Conservation (phyloP, 768 basidiomycete genomes). For the Lactarius deliciosus region DNA sequence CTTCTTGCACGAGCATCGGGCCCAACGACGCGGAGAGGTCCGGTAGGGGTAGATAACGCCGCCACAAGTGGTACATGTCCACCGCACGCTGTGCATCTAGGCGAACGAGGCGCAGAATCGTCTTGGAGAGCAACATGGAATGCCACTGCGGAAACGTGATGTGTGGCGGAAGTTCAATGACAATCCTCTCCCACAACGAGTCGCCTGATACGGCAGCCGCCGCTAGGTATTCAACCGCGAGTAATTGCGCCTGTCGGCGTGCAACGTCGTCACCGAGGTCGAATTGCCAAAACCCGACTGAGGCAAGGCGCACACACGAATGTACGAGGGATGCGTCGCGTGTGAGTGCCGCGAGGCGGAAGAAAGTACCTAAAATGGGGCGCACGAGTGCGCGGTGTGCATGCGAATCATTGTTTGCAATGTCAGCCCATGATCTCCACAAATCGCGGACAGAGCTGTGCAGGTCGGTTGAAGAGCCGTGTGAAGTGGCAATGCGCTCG, state of each 20-base stretch:
- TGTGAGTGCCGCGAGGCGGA: constrained; percentile 45
- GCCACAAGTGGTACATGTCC: constrained; percentile 24
- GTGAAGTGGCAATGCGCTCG: constrained; percentile 15
- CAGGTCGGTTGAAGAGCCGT: constrained; percentile 4
- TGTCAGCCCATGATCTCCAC: constrained; percentile 45
- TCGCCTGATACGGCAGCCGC: constrained; percentile 23
- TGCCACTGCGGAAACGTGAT: constrained; percentile 27
- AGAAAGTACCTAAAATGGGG: constrained; percentile 44
- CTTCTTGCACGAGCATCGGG: constrained; percentile 23
- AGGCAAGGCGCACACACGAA: constrained; percentile 27
- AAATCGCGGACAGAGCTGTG: constrained; percentile 32
- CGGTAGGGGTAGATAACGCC: constrained; percentile 23
- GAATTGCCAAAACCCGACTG: constrained; percentile 30
- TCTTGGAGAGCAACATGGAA: constrained; percentile 21
- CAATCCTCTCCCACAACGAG: constrained; percentile 25
- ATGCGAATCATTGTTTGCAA: constrained; percentile 20
- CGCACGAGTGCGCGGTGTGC: constrained; percentile 32
- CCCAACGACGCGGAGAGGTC: constrained; percentile 18
- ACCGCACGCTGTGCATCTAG: constrained; percentile 23
- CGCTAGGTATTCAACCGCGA: constrained; percentile 40
- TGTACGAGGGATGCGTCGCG: constrained; percentile 30
- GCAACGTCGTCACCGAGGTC: constrained; percentile 26
- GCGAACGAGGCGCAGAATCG: constrained; percentile 20
- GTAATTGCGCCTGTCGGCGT: constrained; percentile 35
- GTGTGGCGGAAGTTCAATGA: constrained; percentile 27